These are phyloP conservation scores for Linum trigynum DNA, from an alignment of 345 rosid species.

Conservation along the genomic window DNA sequence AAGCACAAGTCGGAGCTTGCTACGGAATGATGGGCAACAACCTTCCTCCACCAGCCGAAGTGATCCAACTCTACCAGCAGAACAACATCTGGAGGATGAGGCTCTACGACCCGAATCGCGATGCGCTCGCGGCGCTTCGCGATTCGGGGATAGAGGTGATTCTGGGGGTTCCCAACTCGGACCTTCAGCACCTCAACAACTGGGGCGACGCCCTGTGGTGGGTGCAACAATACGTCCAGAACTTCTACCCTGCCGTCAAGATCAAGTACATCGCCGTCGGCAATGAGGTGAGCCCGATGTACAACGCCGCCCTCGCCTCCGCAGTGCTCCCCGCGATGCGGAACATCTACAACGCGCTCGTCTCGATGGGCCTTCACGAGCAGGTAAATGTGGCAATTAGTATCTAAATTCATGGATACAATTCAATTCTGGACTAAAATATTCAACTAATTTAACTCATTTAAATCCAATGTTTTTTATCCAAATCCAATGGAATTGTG, in stretches of 20 bases:
- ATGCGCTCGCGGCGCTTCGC: constrained; percentile 32
- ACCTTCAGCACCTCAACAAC: constrained; percentile 26
- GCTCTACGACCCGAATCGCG: constrained; percentile 31
- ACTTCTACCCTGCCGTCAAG: constrained; percentile 23
- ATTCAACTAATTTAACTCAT: too few relatives aligned
- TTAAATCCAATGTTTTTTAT: too few relatives aligned
- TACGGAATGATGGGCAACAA: constrained; percentile 46
- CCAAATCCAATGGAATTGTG: too few relatives aligned
- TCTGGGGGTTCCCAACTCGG: constrained; percentile 34
- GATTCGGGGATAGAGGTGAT: constrained; percentile 37
- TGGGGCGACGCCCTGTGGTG: constrained; percentile 25
- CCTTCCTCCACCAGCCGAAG: constrained; percentile 29
- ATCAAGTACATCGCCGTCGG: constrained; percentile 40
- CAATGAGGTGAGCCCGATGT: constrained; percentile 33
- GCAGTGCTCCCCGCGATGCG: constrained; percentile 29
- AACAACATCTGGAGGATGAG: constrained; percentile 33
- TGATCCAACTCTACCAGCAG: constrained; percentile 26
- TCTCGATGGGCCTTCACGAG: constrained; percentile 25
- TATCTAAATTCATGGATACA: too few relatives aligned
- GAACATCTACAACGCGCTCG: constrained; percentile 25
- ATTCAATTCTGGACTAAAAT: too few relatives aligned
- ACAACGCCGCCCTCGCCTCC: constrained; percentile 14
- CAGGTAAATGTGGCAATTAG: constrained; percentile 15
- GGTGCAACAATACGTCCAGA: constrained; percentile 29
- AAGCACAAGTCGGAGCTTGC: constrained; percentile 33